Conservation (phyloP, 1,139 yeast species). For the Blastobotrys petasosporus region DNA sequence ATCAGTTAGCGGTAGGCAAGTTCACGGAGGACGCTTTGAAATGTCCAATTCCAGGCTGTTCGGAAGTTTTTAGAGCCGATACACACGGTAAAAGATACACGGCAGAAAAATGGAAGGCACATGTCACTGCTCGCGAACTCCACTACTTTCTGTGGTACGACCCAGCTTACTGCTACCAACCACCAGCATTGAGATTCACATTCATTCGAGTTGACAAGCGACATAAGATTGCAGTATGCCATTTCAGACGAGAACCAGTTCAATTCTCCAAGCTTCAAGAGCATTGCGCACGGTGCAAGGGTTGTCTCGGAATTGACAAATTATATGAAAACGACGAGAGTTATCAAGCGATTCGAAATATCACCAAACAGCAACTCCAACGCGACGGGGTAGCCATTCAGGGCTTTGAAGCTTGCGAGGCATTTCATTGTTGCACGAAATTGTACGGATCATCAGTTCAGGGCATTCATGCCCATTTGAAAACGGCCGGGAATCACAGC, state of each 20-base stretch:
- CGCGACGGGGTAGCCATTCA: constrained; percentile 11
- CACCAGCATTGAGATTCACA: constrained; percentile 7
- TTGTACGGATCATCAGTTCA: constrained; percentile 10
- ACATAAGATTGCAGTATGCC: constrained; percentile 11
- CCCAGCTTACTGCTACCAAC: constrained; percentile 8
- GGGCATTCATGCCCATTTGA: constrained; percentile 11
- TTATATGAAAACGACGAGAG: constrained; percentile 5
- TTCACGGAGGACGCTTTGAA: constrained; percentile 7
- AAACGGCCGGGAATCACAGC: constrained; percentile 5
- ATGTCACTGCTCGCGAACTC: constrained; percentile 6
- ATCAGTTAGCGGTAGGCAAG: constrained; percentile 7
- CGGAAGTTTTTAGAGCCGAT: constrained; percentile 5
- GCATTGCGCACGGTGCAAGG: constrained; percentile 9
- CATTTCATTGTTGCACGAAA: constrained; percentile 10
- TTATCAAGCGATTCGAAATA: constrained; percentile 6
- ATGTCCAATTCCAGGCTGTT: constrained; percentile 12
- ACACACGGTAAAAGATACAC: constrained; percentile 9
- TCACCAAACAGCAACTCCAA: constrained; percentile 10
- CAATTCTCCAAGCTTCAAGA: constrained; percentile 8
- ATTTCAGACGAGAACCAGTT: constrained; percentile 10
- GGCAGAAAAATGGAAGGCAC: constrained; percentile 11
- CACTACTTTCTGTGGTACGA: constrained; percentile 12
- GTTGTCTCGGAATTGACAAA: constrained; percentile 7
- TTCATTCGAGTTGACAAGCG: constrained; percentile 11
- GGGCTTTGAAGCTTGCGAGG: constrained; percentile 13